These are phyloP conservation scores for Enterocytospora artemiae DNA, from an alignment of 371 early-diverging fungal species.

Conservation along the genomic window DNA sequence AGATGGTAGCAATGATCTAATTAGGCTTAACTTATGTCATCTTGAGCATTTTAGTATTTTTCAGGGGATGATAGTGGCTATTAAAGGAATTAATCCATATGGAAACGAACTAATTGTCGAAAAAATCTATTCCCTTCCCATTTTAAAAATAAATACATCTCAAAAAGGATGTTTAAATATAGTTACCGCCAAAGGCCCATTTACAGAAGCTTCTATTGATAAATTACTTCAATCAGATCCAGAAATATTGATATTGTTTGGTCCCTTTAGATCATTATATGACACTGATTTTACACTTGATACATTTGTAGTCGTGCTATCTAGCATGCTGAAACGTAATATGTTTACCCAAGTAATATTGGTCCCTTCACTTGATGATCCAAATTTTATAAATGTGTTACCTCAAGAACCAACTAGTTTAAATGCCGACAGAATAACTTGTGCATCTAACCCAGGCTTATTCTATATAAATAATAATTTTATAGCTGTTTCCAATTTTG, in stretches of 20 bases:
- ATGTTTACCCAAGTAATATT: constrained; percentile 18
- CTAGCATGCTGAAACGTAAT: constrained; percentile 1
- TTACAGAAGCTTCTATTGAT: constrained; percentile 11
- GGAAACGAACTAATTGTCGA: constrained; percentile 41
- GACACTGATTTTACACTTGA: neutral
- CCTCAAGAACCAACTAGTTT: constrained; percentile 24
- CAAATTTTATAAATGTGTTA: constrained; percentile 13
- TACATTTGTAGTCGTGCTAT: constrained; percentile 12
- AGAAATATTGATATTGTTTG: constrained; percentile 36
- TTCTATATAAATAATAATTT: constrained; percentile 31
- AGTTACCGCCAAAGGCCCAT: constrained; percentile 25
- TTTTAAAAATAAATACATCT: constrained; percentile 12
- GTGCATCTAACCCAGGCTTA: constrained; percentile 33
- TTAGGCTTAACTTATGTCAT: constrained; percentile 33
- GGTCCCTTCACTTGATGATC: constrained; percentile 38
- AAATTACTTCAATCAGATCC: constrained; percentile 2
- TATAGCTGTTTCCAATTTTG: constrained; percentile 28
- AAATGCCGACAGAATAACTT: constrained; percentile 4
- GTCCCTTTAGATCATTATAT: constrained; percentile 19
- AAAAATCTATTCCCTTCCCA: constrained; percentile 21
- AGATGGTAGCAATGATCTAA: constrained; percentile 27
- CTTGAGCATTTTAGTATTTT: constrained; percentile 37
- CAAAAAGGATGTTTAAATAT: neutral
- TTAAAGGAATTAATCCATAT: constrained; percentile 36
- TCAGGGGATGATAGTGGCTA: constrained; percentile 41